A percentile compares a stretch with the other conserved stretches of the same genome.
These are phyloP conservation scores for Populus tomentosa DNA, from an alignment of 441 rosid genomes.

Conservation along the genomic window DNA sequence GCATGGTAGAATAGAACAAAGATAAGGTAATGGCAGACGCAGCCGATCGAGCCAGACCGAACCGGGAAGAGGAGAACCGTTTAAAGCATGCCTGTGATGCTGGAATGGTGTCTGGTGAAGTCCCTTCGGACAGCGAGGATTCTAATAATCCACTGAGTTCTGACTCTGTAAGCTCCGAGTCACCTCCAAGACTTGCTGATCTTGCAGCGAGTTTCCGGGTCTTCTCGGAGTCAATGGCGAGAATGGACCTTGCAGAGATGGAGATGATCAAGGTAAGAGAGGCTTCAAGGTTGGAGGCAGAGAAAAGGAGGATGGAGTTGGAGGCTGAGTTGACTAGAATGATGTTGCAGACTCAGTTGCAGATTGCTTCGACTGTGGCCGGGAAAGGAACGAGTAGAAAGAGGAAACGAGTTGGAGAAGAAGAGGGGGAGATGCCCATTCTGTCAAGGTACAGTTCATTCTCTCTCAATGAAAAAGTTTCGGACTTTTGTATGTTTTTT, in stretches of 20 bases:
- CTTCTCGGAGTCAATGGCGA: slow-evolving; percentile 46
- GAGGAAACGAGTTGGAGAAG: slow-evolving; percentile 41
- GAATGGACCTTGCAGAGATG: slow-evolving; percentile 42
- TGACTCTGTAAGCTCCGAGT: slow-evolving; percentile 13
- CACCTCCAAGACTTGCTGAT: slow-evolving; percentile 13
- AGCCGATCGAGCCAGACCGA: not conserved
- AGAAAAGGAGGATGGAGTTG: slow-evolving; percentile 39
- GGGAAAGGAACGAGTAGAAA: slow-evolving; percentile 26
- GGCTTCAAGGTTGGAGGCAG: slow-evolving; percentile 41
- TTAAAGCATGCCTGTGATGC: slow-evolving; percentile 21
- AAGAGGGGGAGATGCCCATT: slow-evolving; percentile 16
- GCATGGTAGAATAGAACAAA: not conserved
- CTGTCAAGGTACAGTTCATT: slow-evolving; percentile 20
- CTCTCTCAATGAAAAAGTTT: not conserved
- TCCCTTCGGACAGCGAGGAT: slow-evolving; percentile 15
- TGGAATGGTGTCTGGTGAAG: slow-evolving; percentile 13
- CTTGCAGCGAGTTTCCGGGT: slow-evolving; percentile 32
- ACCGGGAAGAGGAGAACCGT: slow-evolving; percentile 5
- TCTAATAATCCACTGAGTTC: slow-evolving; percentile 18
- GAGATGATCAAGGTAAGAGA: slow-evolving; percentile 61
- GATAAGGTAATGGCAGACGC: not conserved
- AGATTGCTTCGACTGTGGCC: slow-evolving; percentile 35
- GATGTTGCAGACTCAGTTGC: slow-evolving; percentile 45
- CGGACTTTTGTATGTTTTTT: not conserved
- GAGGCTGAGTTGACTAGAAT: slow-evolving; percentile 49